phyloP scores from a whole-genome alignment of 306 rosid species.

The Fragaria vesca region DNA sequence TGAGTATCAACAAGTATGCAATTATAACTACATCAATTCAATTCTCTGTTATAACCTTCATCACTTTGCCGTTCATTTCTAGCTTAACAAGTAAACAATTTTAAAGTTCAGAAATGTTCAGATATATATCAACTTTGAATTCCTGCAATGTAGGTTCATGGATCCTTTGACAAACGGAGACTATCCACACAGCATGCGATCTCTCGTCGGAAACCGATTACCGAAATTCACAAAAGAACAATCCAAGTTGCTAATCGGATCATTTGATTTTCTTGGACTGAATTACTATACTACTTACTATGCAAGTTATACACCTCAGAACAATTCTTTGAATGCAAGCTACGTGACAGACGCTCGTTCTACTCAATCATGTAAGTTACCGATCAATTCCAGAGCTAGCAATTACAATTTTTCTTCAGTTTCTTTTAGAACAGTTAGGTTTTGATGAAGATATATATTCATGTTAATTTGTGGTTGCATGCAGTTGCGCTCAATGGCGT shows the following conservation, averaged over 20 bases:
- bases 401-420: background rate
- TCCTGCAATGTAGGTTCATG: conserved; percentile 43
- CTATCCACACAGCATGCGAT: conserved; percentile 50
- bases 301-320: conserved; percentile 30
- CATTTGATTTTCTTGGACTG: conserved; percentile 58
- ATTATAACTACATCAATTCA: background rate
- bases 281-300: conserved; percentile 55
- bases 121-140: background rate
- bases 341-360: conserved; percentile 31
- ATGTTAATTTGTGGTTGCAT: conserved; percentile 16
- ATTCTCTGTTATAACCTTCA: background rate
- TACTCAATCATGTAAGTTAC: conserved; percentile 33
- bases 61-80: background rate
- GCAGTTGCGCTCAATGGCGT: conserved; percentile 39
- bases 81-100: background rate
- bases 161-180: conserved; percentile 52
- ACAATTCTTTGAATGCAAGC: conserved; percentile 13
- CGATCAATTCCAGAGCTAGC: no score
- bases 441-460: background rate
- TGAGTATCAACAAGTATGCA: background rate
- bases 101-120: no score
- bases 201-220: conserved; percentile 39
- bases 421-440: background rate
- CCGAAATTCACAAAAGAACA: conserved; percentile 45
- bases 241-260: conserved; percentile 42